A percentile compares a stretch with the other conserved stretches of the same genome.
phyloP scores from a whole-genome alignment of 2,329 filamentous ascomycete genomes.

The Purpureocillium lavendulum region DNA sequence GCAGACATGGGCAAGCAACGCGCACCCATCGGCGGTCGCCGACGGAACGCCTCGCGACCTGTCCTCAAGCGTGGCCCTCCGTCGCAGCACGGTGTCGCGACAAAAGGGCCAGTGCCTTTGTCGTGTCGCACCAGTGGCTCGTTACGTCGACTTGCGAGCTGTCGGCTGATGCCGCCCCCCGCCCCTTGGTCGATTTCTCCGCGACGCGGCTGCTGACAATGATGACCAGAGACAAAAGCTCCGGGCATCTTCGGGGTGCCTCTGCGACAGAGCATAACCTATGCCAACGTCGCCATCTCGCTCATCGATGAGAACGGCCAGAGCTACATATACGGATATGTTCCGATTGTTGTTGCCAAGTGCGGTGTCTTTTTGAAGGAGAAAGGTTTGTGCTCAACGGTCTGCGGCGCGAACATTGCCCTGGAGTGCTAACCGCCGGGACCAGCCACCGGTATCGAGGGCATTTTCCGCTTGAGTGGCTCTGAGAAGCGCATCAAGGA shows the following conservation, averaged over 20 bases:
- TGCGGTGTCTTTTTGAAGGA: conserved; percentile 97
- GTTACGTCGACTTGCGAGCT: too few species aligned
- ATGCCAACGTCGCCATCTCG: conserved; percentile 97
- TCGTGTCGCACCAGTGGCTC: too few species aligned
- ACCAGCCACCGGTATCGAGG: conserved; percentile 84
- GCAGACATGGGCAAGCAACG: too few species aligned
- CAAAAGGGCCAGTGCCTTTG: too few species aligned
- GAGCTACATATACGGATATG: conserved; percentile 97
- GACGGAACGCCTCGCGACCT: too few species aligned
- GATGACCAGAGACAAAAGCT: conserved; percentile 35
- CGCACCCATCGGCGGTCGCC: too few species aligned
- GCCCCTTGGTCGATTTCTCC: not conserved
- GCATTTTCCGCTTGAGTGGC: conserved; percentile 91
- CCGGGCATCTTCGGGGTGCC: conserved; percentile 92
- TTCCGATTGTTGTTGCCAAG: conserved; percentile 96
- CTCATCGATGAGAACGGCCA: conserved; percentile 85
- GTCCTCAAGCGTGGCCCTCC: too few species aligned
- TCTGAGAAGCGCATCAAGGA: conserved; percentile 99
- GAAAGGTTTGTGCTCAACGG: conserved; percentile 57
- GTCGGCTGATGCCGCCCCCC: not conserved
- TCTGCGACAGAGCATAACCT: conserved; percentile 87
- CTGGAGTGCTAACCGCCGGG: conserved; percentile 4
- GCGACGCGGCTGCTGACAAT: conserved; percentile 1
- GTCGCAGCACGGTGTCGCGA: too few species aligned
- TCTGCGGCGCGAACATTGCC: not conserved